These are phyloP conservation scores for Penicillium sp. DNA, from an alignment of 2,329 filamentous ascomycete species.

Conservation along the genomic window DNA sequence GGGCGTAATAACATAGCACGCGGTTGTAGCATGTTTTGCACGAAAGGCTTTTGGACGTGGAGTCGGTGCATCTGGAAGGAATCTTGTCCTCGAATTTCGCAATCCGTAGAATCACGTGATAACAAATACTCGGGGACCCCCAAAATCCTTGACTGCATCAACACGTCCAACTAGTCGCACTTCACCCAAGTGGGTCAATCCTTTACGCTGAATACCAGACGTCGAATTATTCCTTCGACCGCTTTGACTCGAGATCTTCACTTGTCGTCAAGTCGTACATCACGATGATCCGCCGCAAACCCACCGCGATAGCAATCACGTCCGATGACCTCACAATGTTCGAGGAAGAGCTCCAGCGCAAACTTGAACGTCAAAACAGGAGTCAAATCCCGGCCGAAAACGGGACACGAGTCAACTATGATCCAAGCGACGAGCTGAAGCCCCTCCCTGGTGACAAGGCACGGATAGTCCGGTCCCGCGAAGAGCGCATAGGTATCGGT, in stretches of 20 bases:
- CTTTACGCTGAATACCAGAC: not conserved
- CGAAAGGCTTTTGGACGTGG: not conserved
- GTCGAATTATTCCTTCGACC: not conserved
- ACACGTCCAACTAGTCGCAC: not conserved
- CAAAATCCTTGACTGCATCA: not conserved
- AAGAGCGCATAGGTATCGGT: constrained; percentile 51
- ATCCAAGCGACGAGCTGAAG: constrained; percentile 57
- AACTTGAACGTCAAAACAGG: constrained; percentile 34
- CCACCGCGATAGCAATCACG: constrained; percentile 56
- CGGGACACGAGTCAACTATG: constrained; percentile 35
- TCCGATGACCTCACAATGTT: constrained; percentile 54
- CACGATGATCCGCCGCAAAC: constrained; percentile 56
- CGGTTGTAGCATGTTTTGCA: constrained; percentile 35
- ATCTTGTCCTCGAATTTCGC: constrained; percentile 2
- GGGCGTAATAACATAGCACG: constrained; percentile 19
- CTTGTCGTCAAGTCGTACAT: constrained; percentile 8
- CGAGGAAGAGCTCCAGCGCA: constrained; percentile 47
- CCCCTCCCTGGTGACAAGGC: constrained; percentile 56
- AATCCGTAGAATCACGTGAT: constrained; percentile 14
- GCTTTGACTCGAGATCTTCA: not conserved
- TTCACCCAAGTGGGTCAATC: not conserved
- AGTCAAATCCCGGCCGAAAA: constrained; percentile 28
- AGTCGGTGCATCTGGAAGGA: not conserved
- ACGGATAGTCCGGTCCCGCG: constrained; percentile 51
- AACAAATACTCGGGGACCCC: not conserved